Evolutionary conservation across 768 basidiomycete species (phyloP).

Genomic region (Hydnum rufescens): DNA sequence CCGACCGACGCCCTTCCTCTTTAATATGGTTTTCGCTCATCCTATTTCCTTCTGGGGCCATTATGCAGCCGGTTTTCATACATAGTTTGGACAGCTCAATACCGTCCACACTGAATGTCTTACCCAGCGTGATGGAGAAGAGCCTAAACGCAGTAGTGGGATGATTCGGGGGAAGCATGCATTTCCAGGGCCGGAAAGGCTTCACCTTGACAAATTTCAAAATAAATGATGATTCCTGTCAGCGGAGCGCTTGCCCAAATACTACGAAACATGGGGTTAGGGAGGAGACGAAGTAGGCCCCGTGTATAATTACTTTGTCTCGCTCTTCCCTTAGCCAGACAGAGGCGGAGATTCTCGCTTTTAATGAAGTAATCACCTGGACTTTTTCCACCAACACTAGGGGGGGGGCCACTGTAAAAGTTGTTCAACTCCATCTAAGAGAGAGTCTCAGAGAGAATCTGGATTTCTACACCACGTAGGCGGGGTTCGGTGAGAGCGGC

Average conservation of each 20-base stretch:
- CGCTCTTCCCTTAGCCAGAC: slow-evolving; percentile 75
- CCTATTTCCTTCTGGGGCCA: slow-evolving; percentile 45
- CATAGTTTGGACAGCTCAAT: slow-evolving; percentile 32
- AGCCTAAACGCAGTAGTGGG: slow-evolving; percentile 25
- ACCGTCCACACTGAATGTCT: slow-evolving; percentile 41
- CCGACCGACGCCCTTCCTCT: neutral
- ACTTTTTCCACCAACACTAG: neutral
- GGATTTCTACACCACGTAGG: no score
- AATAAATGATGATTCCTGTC: slow-evolving; percentile 80
- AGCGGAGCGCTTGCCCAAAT: slow-evolving; percentile 59
- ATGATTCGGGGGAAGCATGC: neutral
- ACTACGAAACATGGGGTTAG: no score
- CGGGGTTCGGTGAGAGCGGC: no score
- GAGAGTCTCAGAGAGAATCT: no score
- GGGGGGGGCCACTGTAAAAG: no score
- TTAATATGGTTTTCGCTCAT: slow-evolving; percentile 9
- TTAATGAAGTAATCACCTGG: slow-evolving; percentile 82
- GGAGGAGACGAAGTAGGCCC: no score
- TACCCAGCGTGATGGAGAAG: slow-evolving; percentile 62
- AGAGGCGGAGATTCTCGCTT: slow-evolving; percentile 60
- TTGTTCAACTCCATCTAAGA: no score
- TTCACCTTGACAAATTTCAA: slow-evolving; percentile 77
- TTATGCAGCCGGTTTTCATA: slow-evolving; percentile 8
- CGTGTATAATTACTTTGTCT: slow-evolving; percentile 25
- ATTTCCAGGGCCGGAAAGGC: slow-evolving; percentile 9